A percentile compares a stretch with the other conserved stretches of the same genome.
Evolutionary conservation across 2,329 filamentous ascomycete genomes (phyloP).

Genomic region (Aureobasidium vineae): DNA sequence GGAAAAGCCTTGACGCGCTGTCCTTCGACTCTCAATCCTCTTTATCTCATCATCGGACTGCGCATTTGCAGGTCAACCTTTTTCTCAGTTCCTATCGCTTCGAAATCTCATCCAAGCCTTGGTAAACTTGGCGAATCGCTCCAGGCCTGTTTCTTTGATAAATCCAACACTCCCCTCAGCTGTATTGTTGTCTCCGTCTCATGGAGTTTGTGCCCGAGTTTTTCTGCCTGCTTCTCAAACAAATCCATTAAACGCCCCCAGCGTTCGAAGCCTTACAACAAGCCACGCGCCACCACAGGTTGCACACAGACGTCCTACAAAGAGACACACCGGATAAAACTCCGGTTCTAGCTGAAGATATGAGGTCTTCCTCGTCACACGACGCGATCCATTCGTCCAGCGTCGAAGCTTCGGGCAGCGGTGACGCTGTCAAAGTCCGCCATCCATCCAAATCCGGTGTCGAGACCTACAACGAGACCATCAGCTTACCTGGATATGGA

Average conservation of each 20-base stretch:
- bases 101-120: slow-evolving; percentile 16
- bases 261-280: neutral
- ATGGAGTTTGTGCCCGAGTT: slow-evolving; percentile 38
- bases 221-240: slow-evolving; percentile 39
- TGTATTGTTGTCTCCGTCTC: slow-evolving; percentile 13
- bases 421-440: slow-evolving; percentile 9
- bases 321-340: neutral
- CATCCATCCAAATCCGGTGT: neutral
- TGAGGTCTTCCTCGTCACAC: slow-evolving; percentile 12
- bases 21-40: neutral
- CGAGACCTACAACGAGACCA: slow-evolving; percentile 11
- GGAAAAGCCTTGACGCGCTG: neutral
- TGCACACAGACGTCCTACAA: neutral
- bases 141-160: neutral
- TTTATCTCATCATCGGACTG: slow-evolving; percentile 1
- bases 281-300: neutral
- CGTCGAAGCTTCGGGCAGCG: neutral
- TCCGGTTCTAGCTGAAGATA: neutral
- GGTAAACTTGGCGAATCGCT: slow-evolving; percentile 21
- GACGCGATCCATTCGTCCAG: slow-evolving; percentile 18
- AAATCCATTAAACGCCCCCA: slow-evolving; percentile 32
- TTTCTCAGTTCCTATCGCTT: neutral
- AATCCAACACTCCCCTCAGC: neutral
- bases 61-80: neutral
- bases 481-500: neutral